Percentiles rank a stretch among this genome's conserved stretches.
Evolutionary conservation across 225 moss, liverwort and hornwort species (phyloP).

Genomic region (Lunularia cruciata): DNA sequence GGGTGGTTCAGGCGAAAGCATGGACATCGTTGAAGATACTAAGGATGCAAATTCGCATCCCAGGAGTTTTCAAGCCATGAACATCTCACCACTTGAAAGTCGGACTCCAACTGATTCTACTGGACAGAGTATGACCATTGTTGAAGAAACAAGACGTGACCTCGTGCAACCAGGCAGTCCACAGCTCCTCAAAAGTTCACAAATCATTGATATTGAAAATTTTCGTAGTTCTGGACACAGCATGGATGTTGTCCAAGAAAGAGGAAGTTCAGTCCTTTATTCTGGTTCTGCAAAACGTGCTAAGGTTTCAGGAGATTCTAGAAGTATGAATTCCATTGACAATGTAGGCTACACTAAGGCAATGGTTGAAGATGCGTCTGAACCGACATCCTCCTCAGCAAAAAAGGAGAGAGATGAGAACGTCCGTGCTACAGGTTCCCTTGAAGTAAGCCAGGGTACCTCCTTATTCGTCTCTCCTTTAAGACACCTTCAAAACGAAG

Average conservation of each 20-base stretch:
- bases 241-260: background rate
- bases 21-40: background rate
- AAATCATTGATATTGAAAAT: no score
- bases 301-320: background rate
- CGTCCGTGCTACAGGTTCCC: background rate
- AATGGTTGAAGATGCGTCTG: background rate
- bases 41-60: background rate
- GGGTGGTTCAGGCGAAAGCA: background rate
- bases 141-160: background rate
- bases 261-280: background rate
- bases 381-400: background rate
- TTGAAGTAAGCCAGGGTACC: background rate
- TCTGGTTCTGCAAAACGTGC: background rate
- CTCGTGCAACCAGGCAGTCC: background rate
- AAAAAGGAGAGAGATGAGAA: background rate
- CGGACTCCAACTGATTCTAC: background rate
- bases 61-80: background rate
- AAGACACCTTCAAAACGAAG: background rate
- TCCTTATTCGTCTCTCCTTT: background rate
- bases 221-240: background rate
- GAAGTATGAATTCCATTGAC: background rate
- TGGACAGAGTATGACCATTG: background rate
- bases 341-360: background rate
- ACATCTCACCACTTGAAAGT: background rate
- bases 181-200: background rate